Conservation (phyloP, 2,329 filamentous ascomycete genomes). For the Exophiala bonariae region DNA sequence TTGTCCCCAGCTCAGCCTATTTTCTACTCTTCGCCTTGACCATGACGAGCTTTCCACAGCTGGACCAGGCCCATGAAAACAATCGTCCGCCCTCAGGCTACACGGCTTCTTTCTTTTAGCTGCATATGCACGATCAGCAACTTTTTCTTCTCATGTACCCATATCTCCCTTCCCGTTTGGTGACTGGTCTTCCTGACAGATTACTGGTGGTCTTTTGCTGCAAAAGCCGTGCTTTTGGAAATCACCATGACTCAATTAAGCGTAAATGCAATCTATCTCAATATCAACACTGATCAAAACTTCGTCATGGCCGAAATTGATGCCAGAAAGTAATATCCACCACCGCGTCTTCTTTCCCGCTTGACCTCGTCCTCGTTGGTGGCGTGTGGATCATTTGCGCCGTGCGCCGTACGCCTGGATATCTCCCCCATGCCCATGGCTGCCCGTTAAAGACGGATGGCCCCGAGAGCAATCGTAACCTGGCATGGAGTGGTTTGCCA, state of each 20-base stretch:
- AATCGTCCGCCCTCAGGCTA: slow-evolving; percentile 4
- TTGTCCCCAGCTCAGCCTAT: slow-evolving; percentile 21
- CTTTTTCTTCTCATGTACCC: background rate
- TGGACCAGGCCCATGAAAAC: background rate
- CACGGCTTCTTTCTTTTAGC: slow-evolving; percentile 7
- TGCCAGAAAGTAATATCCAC: slow-evolving; percentile 4
- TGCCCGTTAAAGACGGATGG: slow-evolving; percentile 17
- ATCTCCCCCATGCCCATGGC: background rate
- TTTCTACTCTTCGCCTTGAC: slow-evolving; percentile 4
- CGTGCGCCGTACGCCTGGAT: too few species aligned
- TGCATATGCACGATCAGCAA: slow-evolving; percentile 26
- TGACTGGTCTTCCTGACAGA: slow-evolving; percentile 5
- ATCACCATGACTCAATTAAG: slow-evolving; percentile 12
- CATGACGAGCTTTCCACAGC: too few species aligned
- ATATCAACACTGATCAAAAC: slow-evolving; percentile 19
- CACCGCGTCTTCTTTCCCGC: slow-evolving; percentile 4
- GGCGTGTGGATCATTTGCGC: slow-evolving; percentile 12
- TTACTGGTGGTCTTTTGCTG: slow-evolving; percentile 18
- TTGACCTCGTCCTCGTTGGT: slow-evolving; percentile 5
- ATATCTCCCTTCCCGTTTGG: background rate
- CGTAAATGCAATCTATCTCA: slow-evolving; percentile 20
- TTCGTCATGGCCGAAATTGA: slow-evolving; percentile 17
- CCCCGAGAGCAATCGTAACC: slow-evolving; percentile 13
- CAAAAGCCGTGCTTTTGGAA: slow-evolving; percentile 16
- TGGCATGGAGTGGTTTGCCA: slow-evolving; percentile 14